Evolutionary conservation across 805 yeast species (phyloP), one percentile per base, ranked within the genome.

Genomic region (Blastobotrys robertii): DNA sequence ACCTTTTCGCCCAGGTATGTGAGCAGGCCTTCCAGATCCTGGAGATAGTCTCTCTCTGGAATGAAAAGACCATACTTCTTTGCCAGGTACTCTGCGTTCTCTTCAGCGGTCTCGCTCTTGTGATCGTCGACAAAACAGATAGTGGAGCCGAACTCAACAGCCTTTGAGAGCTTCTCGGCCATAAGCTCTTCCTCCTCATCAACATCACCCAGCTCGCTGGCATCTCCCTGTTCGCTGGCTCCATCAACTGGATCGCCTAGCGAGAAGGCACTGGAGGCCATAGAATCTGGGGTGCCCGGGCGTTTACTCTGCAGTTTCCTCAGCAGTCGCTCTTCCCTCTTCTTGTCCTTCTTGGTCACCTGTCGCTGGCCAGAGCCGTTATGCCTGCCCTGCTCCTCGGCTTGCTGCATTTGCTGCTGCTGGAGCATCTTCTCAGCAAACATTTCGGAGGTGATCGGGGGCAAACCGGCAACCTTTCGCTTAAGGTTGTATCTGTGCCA

Each of bases 401-500:
- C 32, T 38, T 36, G 36, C 37, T 50, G 51, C 19, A 46, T 19
- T 35, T 55, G 54, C 47, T 58, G 55, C 51, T 63, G 68, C 48
- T 60, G 59, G 30, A 61, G 57, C 30, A 82, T 81, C 58, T 85
- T 82, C 50, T 80, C 83, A 14, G 83, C 84, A 62, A 83, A 83
- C 1, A 73, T 63, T 33, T 71, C 82, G 2, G 85, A 76, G 13
- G 79, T 65, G 28, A 87, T 76, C 1, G 94, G 81, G 5, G 88
- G 81, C 45, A 87, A 64, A 28, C 74, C 73, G 1, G 96, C 95
- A 29, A 92, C 95, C 55, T 95, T 75, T 65, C 98, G 77, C 59
- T 92, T 92, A 57, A 92, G 72, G 57, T 92, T 92, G 63, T 92
- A 92, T 49, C 98, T 74, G 59, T 92, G 98, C 98, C 98, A 92